Conservation (phyloP, 495 filamentous ascomycete species). For the Amorphotheca resinae region DNA sequence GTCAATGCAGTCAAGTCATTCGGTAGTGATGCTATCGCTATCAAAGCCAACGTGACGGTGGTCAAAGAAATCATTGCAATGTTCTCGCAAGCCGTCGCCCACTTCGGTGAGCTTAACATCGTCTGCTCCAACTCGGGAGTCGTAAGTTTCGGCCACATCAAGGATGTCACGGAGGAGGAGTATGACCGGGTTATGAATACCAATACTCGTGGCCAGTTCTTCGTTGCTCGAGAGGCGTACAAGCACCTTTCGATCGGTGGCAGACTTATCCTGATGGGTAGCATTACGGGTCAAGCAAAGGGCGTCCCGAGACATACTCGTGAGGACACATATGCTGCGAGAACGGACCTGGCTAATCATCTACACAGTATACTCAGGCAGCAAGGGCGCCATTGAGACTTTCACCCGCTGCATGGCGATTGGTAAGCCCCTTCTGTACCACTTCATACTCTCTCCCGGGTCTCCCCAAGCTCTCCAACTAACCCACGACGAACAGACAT, state of each 20-base stretch:
- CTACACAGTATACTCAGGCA: conserved; percentile 52
- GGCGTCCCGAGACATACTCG: conserved; percentile 56
- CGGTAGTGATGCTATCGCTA: conserved; percentile 48
- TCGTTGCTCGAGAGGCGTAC: conserved; percentile 65
- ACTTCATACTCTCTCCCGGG: no score
- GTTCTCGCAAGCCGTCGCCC: conserved; percentile 48
- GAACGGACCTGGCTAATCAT: neutral
- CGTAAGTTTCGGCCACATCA: conserved; percentile 48
- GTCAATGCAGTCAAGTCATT: conserved; percentile 43
- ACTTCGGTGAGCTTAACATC: conserved; percentile 62
- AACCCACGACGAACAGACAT: conserved; percentile 55
- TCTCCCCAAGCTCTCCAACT: neutral
- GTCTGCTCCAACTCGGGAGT: conserved; percentile 60
- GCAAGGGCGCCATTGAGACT: conserved; percentile 66
- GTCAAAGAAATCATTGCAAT: conserved; percentile 49
- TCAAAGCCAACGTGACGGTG: conserved; percentile 65
- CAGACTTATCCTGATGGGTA: conserved; percentile 50
- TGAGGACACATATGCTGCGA: neutral
- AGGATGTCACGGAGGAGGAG: conserved; percentile 31
- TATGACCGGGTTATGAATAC: conserved; percentile 59
- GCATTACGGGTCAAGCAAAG: conserved; percentile 38
- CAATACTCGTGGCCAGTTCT: conserved; percentile 71
- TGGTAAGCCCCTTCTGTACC: conserved; percentile 3
- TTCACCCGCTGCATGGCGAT: conserved; percentile 59
- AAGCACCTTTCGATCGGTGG: conserved; percentile 55